phyloP scores from a whole-genome alignment of 345 rosid species.

The Euphorbia peplus region DNA sequence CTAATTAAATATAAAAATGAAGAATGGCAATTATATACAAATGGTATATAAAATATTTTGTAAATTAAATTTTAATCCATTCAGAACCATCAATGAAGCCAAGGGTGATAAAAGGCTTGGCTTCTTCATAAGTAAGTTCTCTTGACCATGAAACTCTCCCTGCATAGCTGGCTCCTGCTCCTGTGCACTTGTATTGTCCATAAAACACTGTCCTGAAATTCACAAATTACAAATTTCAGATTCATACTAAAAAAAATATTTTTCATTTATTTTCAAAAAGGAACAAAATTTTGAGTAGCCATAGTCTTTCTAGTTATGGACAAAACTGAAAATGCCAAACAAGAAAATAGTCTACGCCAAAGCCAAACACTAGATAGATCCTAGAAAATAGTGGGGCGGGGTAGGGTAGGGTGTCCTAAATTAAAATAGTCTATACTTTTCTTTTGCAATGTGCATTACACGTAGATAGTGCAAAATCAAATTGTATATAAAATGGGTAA shows the following conservation, averaged over 20 bases:
- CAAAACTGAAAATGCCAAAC: slow-evolving; percentile 1
- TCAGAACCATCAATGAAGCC: slow-evolving; percentile 83
- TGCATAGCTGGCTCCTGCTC: slow-evolving; percentile 76
- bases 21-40: neutral
- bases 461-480: slow-evolving; percentile 28
- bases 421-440: neutral
- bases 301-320: too few relatives aligned
- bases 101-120: slow-evolving; percentile 81
- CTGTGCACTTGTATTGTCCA: slow-evolving; percentile 93
- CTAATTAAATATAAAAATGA: neutral
- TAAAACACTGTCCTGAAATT: slow-evolving; percentile 98
- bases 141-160: slow-evolving; percentile 93
- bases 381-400: neutral
- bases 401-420: too few relatives aligned
- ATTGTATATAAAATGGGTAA: neutral
- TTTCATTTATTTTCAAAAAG: too few relatives aligned
- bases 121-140: slow-evolving; percentile 81
- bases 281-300: too few relatives aligned
- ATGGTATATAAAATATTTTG: neutral
- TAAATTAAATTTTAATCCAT: slow-evolving; percentile 66
- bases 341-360: neutral
- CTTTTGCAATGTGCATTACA: slow-evolving; percentile 28
- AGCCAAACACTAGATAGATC: slow-evolving; percentile 3
- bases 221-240: neutral
- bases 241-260: too few relatives aligned